Evolutionary conservation across 441 rosid species (phyloP).

Genomic region (Hura crepitans): DNA sequence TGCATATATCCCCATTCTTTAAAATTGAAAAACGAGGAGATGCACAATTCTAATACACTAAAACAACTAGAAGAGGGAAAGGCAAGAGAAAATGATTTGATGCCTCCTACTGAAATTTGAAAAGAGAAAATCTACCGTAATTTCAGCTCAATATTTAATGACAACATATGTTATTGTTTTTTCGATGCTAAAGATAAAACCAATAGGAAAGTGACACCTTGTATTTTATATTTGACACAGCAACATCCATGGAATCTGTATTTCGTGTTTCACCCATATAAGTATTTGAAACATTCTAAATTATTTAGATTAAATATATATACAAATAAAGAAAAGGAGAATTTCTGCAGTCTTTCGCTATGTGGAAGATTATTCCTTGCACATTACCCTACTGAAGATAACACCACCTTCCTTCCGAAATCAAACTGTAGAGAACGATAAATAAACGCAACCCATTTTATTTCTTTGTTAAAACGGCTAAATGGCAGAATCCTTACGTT

Average conservation of each 20-base stretch:
- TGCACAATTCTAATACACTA: neutral
- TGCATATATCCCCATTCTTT: too few species aligned
- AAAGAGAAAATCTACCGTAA: neutral
- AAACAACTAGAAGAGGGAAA: neutral
- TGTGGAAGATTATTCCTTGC: neutral
- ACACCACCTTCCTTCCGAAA: neutral
- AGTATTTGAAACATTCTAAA: neutral
- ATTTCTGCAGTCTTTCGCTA: neutral
- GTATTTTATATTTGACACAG: neutral
- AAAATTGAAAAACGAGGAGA: too few species aligned
- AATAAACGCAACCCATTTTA: neutral
- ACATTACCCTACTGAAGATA: neutral
- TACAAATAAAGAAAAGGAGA: too few species aligned
- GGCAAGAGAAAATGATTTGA: neutral
- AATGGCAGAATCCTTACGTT: neutral
- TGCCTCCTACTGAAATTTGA: neutral
- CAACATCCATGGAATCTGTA: neutral
- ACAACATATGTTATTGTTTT: neutral
- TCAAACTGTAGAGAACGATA: neutral
- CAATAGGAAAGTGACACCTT: neutral
- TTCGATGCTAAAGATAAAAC: neutral
- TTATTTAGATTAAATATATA: neutral
- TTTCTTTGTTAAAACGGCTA: neutral
- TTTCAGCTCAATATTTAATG: neutral
- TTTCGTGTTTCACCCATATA: neutral